phyloP scores from a whole-genome alignment of 495 filamentous ascomycete species.

The Aspergillus funiculosus region DNA sequence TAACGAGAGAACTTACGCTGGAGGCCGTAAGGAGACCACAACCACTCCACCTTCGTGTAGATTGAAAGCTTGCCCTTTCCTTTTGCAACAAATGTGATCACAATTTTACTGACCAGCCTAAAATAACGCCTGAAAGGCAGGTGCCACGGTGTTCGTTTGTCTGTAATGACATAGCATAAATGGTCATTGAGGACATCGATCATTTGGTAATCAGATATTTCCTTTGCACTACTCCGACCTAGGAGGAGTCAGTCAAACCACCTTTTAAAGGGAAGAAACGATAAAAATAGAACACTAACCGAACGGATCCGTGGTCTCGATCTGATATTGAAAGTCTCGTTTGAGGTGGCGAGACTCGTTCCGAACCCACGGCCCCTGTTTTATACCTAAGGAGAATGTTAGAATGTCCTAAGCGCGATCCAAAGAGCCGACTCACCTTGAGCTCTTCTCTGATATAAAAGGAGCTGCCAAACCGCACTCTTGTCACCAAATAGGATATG shows the following conservation, averaged over 20 bases:
- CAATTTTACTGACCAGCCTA: constrained; percentile 80
- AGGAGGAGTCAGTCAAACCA: constrained; percentile 10
- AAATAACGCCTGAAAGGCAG: constrained; percentile 75
- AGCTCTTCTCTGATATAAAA: constrained; percentile 81
- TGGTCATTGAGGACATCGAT: constrained; percentile 93
- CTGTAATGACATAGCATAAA: constrained; percentile 88
- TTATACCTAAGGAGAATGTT: constrained; percentile 45
- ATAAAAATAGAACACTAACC: constrained; percentile 38
- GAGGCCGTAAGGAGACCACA: constrained; percentile 56
- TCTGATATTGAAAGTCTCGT: constrained; percentile 74
- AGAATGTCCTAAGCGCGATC: background rate
- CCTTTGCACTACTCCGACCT: constrained; percentile 48
- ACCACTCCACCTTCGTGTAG: constrained; percentile 83
- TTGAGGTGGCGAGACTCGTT: constrained; percentile 62
- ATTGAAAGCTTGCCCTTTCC: constrained; percentile 87
- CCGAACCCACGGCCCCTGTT: constrained; percentile 80
- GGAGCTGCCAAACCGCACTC: constrained; percentile 84
- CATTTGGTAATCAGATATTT: constrained; percentile 73
- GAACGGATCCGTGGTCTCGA: constrained; percentile 59
- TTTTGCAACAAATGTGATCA: constrained; percentile 88
- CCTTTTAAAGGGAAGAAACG: too few species aligned
- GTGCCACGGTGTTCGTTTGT: constrained; percentile 86
- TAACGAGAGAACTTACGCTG: constrained; percentile 41
- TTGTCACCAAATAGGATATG: constrained; percentile 95
- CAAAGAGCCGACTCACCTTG: constrained; percentile 40